A percentile compares a stretch with the other conserved stretches of the same genome.
Conservation (phyloP, 2,329 filamentous ascomycete species). For the Dothiorella sarmentorum region DNA sequence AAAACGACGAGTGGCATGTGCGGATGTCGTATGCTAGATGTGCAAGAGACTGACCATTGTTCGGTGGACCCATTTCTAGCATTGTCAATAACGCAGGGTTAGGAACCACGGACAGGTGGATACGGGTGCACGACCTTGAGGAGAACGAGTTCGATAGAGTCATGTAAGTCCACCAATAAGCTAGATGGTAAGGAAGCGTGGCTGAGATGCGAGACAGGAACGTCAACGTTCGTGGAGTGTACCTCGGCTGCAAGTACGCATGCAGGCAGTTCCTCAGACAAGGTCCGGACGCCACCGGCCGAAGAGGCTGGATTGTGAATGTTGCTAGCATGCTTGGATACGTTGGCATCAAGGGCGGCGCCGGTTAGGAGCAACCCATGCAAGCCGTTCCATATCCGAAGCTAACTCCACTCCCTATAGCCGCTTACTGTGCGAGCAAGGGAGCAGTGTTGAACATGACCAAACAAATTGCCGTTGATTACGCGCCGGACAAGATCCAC, state of each 20-base stretch:
- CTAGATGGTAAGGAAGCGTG: no score
- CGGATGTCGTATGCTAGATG: background rate
- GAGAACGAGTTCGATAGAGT: conserved; percentile 7
- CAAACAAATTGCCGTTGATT: conserved; percentile 43
- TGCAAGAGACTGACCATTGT: background rate
- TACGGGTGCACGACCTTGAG: conserved; percentile 3
- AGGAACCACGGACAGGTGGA: conserved; percentile 24
- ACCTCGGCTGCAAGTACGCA: conserved; percentile 40
- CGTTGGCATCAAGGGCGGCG: conserved; percentile 25
- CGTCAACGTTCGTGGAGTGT: conserved; percentile 38
- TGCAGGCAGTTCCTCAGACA: conserved; percentile 37
- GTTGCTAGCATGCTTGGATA: conserved; percentile 34
- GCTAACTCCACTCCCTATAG: conserved; percentile 11
- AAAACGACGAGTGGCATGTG: no score
- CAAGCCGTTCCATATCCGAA: no score
- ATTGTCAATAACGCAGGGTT: conserved; percentile 38
- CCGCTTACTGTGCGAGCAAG: conserved; percentile 47
- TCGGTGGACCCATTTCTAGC: background rate
- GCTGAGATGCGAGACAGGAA: conserved; percentile 27
- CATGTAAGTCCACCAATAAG: no score
- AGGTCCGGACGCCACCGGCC: conserved; percentile 25
- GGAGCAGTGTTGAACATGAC: conserved; percentile 47
- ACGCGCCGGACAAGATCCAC: conserved; percentile 41
- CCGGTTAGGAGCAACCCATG: background rate
- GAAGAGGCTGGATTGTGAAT: conserved; percentile 40